These are phyloP conservation scores for Sporobolomyces phaffii DNA, from an alignment of 768 basidiomycete species.

Conservation along the genomic window DNA sequence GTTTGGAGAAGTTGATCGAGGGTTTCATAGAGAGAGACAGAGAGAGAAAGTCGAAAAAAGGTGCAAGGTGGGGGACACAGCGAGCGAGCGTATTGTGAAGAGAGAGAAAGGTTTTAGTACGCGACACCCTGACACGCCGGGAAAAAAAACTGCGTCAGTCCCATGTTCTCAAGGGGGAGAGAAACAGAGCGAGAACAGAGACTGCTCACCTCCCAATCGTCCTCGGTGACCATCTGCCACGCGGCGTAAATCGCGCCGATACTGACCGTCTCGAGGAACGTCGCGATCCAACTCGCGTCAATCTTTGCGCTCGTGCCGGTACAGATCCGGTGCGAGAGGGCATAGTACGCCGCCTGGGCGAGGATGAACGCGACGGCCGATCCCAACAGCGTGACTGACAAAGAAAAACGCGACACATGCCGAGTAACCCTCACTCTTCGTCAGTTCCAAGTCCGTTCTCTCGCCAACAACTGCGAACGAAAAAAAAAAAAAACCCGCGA, in stretches of 20 bases:
- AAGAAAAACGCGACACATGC: too few species aligned
- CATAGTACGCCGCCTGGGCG: constrained; percentile 74
- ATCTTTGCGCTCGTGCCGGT: constrained; percentile 57
- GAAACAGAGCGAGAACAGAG: not conserved
- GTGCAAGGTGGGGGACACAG: too few species aligned
- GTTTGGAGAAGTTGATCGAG: too few species aligned
- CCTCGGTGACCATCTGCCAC: constrained; percentile 89
- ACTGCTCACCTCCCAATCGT: constrained; percentile 47
- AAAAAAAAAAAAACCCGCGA: not conserved
- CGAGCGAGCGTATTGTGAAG: too few species aligned
- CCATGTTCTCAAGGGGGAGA: not conserved
- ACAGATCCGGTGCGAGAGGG: constrained; percentile 72
- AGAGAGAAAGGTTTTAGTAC: not conserved
- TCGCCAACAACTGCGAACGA: too few species aligned
- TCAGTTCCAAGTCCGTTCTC: too few species aligned
- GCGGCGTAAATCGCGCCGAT: constrained; percentile 64
- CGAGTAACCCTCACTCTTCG: too few species aligned
- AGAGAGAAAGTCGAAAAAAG: too few species aligned
- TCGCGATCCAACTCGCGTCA: constrained; percentile 82
- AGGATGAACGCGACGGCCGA: constrained; percentile 71
- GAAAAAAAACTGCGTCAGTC: too few species aligned
- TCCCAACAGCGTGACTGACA: constrained; percentile 61
- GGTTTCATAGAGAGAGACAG: too few species aligned
- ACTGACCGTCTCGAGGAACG: constrained; percentile 69
- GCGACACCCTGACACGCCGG: not conserved